These are phyloP conservation scores for Kluyveromyces wickerhamii DNA, from an alignment of 805 yeast genomes.

Conservation along the genomic window DNA sequence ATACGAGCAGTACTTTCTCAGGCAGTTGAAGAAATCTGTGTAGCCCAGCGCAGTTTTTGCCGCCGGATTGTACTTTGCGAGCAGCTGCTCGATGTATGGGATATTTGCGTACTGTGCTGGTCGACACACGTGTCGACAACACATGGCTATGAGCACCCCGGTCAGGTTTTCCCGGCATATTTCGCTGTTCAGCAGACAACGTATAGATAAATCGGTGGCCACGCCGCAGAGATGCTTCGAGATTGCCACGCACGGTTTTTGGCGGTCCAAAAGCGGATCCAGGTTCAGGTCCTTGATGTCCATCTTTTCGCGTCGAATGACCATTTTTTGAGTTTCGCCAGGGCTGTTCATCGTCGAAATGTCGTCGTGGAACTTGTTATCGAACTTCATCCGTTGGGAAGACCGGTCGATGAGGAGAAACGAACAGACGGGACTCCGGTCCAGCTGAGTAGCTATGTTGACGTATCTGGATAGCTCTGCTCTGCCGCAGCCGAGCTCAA, in stretches of 20 bases:
- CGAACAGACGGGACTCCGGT: constrained; percentile 14
- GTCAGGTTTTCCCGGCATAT: constrained; percentile 22
- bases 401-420: constrained; percentile 71
- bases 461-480: constrained; percentile 73
- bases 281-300: constrained; percentile 74
- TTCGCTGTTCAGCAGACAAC: constrained; percentile 45
- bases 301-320: constrained; percentile 44
- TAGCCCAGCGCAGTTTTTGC: constrained; percentile 11
- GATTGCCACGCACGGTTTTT: constrained; percentile 41
- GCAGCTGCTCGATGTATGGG: constrained; percentile 26
- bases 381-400: constrained; percentile 70
- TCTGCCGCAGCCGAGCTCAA: constrained; percentile 90
- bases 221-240: constrained; percentile 92
- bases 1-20: constrained; percentile 75
- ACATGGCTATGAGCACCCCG: constrained; percentile 80
- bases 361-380: constrained; percentile 56
- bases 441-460: constrained; percentile 13
- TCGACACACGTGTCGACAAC: constrained; percentile 81
- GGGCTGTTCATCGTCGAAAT: no score
- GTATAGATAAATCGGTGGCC: constrained; percentile 80
- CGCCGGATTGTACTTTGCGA: constrained; percentile 35
- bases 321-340: no score
- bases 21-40: constrained; percentile 34
- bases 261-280: constrained; percentile 34
- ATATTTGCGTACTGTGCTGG: constrained; percentile 36